Base-by-base conservation (phyloP, 2,329 filamentous ascomycete species). In the Fusarium humuli region DNA sequence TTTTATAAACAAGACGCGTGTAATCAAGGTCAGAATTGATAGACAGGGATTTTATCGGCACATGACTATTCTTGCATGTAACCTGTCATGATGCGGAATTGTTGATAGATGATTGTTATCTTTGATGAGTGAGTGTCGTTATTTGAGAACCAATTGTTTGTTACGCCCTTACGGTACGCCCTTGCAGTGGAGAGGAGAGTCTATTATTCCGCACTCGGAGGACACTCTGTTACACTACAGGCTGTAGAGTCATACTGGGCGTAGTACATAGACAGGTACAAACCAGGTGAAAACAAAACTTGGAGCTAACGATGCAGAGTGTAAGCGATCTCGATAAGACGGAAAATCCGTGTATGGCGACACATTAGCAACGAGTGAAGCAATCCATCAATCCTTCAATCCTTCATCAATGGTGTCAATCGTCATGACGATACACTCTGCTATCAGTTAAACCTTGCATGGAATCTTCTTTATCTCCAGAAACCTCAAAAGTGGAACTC, bases 271-370 rank as follows among this genome's bases (percentile, higher is more conserved):
- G 16, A 34, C 13, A 70, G 44, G 49, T 41, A 42, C 49, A 27
- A 20, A 41, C 49, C 49, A 53, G 49, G 23, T 53, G 34, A 53
- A 14, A 20, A 20, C 20, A 3, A 13, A 1, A 27, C n/a, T 37
- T 14, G 20, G 22, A 53, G 34, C 49, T 53, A 53, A n/a, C 25
- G 25, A 61, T 67, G 63, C 62, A 67, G 30, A n/a, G 16, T 67
- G 55, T 67, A 66, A 66, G 62, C 63, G 62, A 66, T 66, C 63
- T 66, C 62, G 63, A 66, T 66, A 67, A 66, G 34, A n/a, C 14
- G 23, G 16, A 46, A 46, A 22, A 22, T 25, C 9, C 3, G 30
- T 45, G 25, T 53, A 7, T 13, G n/a, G 29, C 10, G 10, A 37
- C 34, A n/a, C 10, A n/a, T 3, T 14, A 10, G 6, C 52, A 47